phyloP scores from a whole-genome alignment of 345 rosid genomes.

The Pugionium dolabratum region DNA sequence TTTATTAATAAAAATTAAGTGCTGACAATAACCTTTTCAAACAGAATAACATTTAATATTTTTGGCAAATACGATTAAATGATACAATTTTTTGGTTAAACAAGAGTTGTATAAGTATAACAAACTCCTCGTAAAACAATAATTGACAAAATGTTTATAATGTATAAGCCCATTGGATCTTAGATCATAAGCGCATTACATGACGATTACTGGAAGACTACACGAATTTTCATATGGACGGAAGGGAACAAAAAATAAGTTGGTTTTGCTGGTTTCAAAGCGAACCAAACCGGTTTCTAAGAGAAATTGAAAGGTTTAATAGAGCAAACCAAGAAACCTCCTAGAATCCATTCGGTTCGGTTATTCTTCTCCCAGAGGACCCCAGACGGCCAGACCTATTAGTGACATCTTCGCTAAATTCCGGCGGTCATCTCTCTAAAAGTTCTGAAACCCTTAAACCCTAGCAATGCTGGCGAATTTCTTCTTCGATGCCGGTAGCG shows the following conservation, averaged over 20 bases:
- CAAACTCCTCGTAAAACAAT: no score
- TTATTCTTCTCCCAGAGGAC: neutral
- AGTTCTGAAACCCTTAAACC: conserved; percentile 33
- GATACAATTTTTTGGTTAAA: no score
- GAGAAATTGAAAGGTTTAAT: conserved; percentile 8
- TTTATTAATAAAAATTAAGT: no score
- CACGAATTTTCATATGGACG: neutral
- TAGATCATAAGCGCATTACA: conserved; percentile 6
- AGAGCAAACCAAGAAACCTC: neutral
- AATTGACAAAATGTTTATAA: no score
- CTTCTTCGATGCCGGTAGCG: conserved; percentile 67
- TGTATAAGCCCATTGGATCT: neutral
- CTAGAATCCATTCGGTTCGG: neutral
- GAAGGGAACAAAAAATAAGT: neutral
- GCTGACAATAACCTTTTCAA: no score
- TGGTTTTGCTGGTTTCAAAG: neutral
- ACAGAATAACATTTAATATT: no score
- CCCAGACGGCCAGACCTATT: conserved; percentile 8
- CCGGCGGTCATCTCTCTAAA: conserved; percentile 8
- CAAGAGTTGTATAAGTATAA: no score
- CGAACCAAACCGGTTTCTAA: conserved; percentile 18
- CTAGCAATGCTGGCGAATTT: conserved; percentile 43
- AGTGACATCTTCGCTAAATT: neutral
- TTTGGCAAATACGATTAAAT: no score
- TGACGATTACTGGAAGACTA: neutral